These are phyloP conservation scores for Coemansia sp. DNA, from an alignment of 192 early-diverging fungal species.

Conservation along the genomic window DNA sequence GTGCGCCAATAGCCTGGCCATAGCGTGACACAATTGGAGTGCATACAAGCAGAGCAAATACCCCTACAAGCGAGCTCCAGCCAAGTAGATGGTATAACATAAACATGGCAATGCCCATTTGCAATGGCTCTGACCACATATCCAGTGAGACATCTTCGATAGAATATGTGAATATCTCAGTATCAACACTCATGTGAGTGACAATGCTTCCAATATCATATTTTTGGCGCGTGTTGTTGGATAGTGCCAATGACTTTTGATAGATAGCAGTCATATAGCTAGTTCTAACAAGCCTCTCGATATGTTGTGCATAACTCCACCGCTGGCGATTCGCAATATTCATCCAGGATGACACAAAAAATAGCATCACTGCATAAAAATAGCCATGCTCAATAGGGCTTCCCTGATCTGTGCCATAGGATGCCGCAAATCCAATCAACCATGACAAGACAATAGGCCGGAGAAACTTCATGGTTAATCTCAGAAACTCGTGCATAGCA, in stretches of 20 bases:
- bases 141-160: constrained; percentile 70
- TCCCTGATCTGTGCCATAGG: constrained; percentile 55
- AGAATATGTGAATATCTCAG: constrained; percentile 63
- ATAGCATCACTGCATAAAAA: constrained; percentile 77
- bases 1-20: constrained; percentile 62
- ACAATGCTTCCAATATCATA: constrained; percentile 79
- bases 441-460: constrained; percentile 76
- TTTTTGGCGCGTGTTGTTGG: constrained; percentile 74
- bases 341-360: constrained; percentile 71
- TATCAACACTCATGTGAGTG: constrained; percentile 71
- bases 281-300: constrained; percentile 71
- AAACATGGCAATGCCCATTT: constrained; percentile 73
- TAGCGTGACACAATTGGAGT: constrained; percentile 76
- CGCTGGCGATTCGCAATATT: constrained; percentile 85
- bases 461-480: constrained; percentile 74
- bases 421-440: constrained; percentile 67
- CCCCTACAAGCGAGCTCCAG: constrained; percentile 79
- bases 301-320: constrained; percentile 80
- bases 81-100: constrained; percentile 81
- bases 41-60: constrained; percentile 75
- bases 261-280: too few species aligned
- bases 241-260: constrained; percentile 79
- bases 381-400: constrained; percentile 72
- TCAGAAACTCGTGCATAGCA: constrained; percentile 71
- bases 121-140: constrained; percentile 74